Base-by-base conservation (phyloP, 2,329 filamentous ascomycete genomes). In the Colletotrichum sp. region DNA sequence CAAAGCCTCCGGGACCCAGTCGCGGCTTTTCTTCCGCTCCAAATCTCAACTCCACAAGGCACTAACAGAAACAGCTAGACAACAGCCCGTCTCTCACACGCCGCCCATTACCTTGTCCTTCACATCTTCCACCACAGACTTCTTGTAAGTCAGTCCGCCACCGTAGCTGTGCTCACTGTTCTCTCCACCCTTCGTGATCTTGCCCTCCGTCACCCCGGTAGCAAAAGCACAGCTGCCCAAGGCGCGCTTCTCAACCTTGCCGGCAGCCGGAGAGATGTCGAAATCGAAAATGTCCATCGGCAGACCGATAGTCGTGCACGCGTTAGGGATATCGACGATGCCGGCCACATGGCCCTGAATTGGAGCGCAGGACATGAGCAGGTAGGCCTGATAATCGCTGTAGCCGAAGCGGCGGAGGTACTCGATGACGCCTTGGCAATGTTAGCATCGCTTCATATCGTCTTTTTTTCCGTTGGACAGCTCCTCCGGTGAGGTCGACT, bases 281-380 rank as follows among this genome's bases (percentile, higher is more conserved):
- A 98, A 98, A 81, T 97, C 95, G 80, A 98, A 98, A 69, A 98
- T 97, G 85, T 98, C 96, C 89, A 98, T 95, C 1, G 96, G 96
- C 70, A 98, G 82, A 0, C 95, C 96, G 75, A 98, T 87, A 0
- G 96, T 98, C 6, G 96, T 98, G 82, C 96, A 98, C 1, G 94
- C 95, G 82, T 98, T 98, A 0, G 96, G 96, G 65, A 98, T 95
- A 83, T 98, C 95, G 10, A 98, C 96, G 72, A 98, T 94, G 0
- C 96, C 96, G 2, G 95, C 96, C 67, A 98, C 91, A 81, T 97
- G 95, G 0, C 96, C 96, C 83, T 97, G 94, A 7, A 98, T 90
- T 0, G 96, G 96, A 0, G 96, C 96, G 82, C 95, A 97, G 18
- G 94, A 96, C 62, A 98, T 86, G 66, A 98, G 85, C 34, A 98